phyloP scores from a whole-genome alignment of 345 rosid genomes.

The Euphorbia lathyris region DNA sequence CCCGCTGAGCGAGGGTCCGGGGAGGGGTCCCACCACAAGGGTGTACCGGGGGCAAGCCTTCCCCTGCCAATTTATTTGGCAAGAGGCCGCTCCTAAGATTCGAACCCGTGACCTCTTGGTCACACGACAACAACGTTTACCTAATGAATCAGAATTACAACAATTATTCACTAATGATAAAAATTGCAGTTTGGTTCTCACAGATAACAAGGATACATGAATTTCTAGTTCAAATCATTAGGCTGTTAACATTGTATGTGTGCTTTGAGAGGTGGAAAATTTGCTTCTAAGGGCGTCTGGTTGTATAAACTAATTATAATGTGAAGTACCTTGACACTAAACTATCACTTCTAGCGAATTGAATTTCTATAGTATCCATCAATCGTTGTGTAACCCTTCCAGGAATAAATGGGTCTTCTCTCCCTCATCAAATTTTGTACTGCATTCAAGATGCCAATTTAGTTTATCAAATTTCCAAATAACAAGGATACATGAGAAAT shows the following conservation, averaged over 20 bases:
- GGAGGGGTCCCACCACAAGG: too few relatives aligned
- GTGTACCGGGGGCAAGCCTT: too few relatives aligned
- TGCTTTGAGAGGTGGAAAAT: background rate
- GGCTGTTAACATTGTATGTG: background rate
- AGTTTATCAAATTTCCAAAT: slow-evolving; percentile 1
- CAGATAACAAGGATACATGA: background rate
- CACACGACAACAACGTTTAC: too few relatives aligned
- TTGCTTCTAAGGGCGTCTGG: background rate
- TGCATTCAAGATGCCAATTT: slow-evolving; percentile 3
- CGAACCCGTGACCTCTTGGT: too few relatives aligned
- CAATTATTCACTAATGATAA: background rate
- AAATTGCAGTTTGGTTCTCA: background rate
- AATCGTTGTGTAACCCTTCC: background rate
- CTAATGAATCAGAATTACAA: background rate
- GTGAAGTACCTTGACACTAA: slow-evolving; percentile 1
- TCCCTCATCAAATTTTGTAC: background rate
- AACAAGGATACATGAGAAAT: background rate
- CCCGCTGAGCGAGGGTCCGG: too few relatives aligned
- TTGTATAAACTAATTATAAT: background rate
- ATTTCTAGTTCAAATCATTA: too few relatives aligned
- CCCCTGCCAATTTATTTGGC: too few relatives aligned
- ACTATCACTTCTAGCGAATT: background rate
- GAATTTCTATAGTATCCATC: background rate
- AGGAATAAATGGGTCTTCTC: background rate
- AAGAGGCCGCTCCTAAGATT: too few relatives aligned